Base-by-base conservation (phyloP, 75 land plant genomes). In the Pseudotsuga menziesii region DNA sequence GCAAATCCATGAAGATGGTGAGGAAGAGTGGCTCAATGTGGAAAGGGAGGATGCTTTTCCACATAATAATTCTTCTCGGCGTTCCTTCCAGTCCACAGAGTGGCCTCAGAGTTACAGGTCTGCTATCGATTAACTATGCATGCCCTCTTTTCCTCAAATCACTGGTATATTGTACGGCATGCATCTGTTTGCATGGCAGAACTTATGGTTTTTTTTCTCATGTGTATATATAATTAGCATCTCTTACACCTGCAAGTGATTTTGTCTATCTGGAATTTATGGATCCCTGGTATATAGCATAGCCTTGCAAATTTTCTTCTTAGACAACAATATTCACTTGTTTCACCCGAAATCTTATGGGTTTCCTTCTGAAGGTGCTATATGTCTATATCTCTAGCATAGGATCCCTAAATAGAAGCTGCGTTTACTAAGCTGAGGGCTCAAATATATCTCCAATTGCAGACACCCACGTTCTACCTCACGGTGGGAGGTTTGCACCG, bases 41-140 rank as follows among this genome's bases (percentile, higher is more conserved):
- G 72, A 54, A 16, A 72, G n/a, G 25, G 17, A 54, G 25, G 74
- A 73, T 73, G 48, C 75, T 25, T 73, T 73, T 55, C 58, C 57
- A 13, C 27, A 73, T 16, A 5, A 73, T 22, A 2, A 27, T 26
- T 73, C 32, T 39, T 56, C 58, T 23, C 58, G n/a, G 4, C 16
- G 27, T 26, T 73, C 75, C 15, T 73, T 73, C 19, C 15, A 48
- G 32, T 73, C 75, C 32, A 16, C 75, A 23, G 56, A 73, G 55
- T 73, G 75, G 75, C 75, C 75, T 17, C 58, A 56, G 58, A 73
- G 58, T 55, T 73, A 26, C 75, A 55, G 58, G 75, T 73, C 0
- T 25, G 20, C 57, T 69, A n/a, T 41, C n/a, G 20, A 69, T n/a
- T 19, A 41, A 20, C n/a, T n/a, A 12, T 69, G 13, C 41, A 20